Evolutionary conservation across 2,329 filamentous ascomycete genomes (phyloP), one percentile per base, ranked within the genome.

Genomic region (Calonectria montana): DNA sequence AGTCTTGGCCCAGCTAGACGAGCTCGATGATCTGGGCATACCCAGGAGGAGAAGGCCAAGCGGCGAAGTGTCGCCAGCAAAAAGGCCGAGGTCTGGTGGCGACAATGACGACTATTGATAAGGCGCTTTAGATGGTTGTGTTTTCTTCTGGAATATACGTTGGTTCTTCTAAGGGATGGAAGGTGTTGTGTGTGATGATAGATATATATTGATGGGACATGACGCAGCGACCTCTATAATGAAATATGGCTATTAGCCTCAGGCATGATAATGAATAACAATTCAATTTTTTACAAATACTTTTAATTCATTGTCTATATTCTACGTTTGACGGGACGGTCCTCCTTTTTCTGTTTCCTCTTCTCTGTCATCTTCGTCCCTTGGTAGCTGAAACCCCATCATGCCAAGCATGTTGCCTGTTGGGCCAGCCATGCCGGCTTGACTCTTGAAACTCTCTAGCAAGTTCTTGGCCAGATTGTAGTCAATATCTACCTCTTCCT

Each of bases 391-490:
- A 75, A 98, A 87, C 0, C 95, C 95, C 92, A 98, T 93, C 84
- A 97, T 89, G 8, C 92, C 93, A 79, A 99, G 88, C 72, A 99
- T 86, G 81, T 98, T 98, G 1, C 96, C 92, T 2, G 94, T 94
- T 1, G 97, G 97, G 0, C 97, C 97, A 37, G 94, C 88, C 86
- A 93, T 90, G 15, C 97, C 97, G 21, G 88, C 94, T 82, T 98
- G 96, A 18, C 94, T 93, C 80, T 97, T 97, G 84, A 99, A 96
- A 78, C 94, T 96, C 82, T 98, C 95, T 1, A 99, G 87, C 67
- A 99, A 87, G 79, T 98, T 98, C 82, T 94, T 95, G 21, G 94
- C 95, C 27, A 99, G 87, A 73, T 97, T 96, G 76, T 95, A 94
- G 80, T 98, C 94, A 31, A 97, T 91, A 74, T 95, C 88, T 5